Percentiles rank a stretch among this genome's conserved stretches.
These are phyloP conservation scores for Erodium moschatum DNA, from an alignment of 441 rosid species.

Conservation along the genomic window DNA sequence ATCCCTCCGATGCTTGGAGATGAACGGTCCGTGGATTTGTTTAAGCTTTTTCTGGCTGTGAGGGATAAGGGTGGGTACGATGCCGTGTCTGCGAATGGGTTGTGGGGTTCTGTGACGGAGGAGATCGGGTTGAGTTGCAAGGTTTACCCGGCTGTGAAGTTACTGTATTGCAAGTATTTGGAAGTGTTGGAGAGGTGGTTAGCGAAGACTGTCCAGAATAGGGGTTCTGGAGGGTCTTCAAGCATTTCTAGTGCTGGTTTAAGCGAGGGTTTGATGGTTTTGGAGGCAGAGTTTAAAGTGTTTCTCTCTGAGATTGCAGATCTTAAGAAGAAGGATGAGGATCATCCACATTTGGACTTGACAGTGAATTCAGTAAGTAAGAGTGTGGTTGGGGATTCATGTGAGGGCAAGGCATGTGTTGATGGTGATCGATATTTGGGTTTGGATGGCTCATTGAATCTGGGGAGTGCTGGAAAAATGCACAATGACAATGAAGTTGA, in stretches of 20 bases:
- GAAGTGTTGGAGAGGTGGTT: slow-evolving; percentile 43
- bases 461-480: slow-evolving; percentile 21
- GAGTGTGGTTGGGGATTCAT: slow-evolving; percentile 4
- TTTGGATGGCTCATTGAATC: slow-evolving; percentile 24
- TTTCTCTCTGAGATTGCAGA: slow-evolving; percentile 23
- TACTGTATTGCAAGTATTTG: slow-evolving; percentile 47
- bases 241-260: slow-evolving; percentile 16
- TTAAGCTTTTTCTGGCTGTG: slow-evolving; percentile 37
- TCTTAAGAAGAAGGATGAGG: slow-evolving; percentile 26
- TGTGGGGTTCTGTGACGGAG: slow-evolving; percentile 45
- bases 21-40: slow-evolving; percentile 35
- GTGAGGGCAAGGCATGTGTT: slow-evolving; percentile 20
- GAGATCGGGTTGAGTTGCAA: slow-evolving; percentile 38
- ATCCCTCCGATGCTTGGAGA: slow-evolving; percentile 44
- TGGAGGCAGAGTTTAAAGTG: slow-evolving; percentile 28
- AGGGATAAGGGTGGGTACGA: slow-evolving; percentile 38
- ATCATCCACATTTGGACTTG: slow-evolving; percentile 24
- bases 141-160: slow-evolving; percentile 30
- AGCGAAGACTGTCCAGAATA: slow-evolving; percentile 30
- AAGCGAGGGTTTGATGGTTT: slow-evolving; percentile 26
- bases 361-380: slow-evolving; percentile 7
- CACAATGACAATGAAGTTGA: slow-evolving; percentile 21
- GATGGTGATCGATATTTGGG: slow-evolving; percentile 28
- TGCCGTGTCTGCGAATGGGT: slow-evolving; percentile 32
- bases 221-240: slow-evolving; percentile 9